Evolutionary conservation across 2,329 filamentous ascomycete genomes (phyloP).

Genomic region (Colletotrichum theobromicola): DNA sequence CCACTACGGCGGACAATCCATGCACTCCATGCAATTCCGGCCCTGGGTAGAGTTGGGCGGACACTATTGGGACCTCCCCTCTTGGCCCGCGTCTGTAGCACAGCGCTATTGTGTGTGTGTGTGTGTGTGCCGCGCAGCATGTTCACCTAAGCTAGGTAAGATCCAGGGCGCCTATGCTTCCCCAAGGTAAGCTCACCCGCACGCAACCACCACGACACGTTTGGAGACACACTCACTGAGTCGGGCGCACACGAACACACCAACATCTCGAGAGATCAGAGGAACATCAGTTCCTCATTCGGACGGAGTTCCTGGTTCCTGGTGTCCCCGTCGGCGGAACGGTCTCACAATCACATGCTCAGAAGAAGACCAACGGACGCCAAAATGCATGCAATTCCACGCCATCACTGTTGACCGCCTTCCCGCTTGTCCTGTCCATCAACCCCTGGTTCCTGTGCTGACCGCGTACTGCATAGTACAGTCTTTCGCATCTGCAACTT

Average conservation of each 20-base stretch:
- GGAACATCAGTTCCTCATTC: conserved; percentile 1
- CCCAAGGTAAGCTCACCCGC: background rate
- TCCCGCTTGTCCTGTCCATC: background rate
- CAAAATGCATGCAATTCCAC: background rate
- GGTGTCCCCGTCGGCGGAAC: background rate
- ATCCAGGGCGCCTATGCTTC: background rate
- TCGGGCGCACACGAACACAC: background rate
- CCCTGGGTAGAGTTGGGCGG: background rate
- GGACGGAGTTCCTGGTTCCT: conserved; percentile 20
- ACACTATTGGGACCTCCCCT: background rate
- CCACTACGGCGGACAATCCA: background rate
- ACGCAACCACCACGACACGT: background rate
- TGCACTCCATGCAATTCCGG: background rate
- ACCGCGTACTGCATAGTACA: background rate
- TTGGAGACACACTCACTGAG: background rate
- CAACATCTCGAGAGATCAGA: background rate
- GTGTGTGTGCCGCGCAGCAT: background rate
- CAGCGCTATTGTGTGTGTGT: background rate
- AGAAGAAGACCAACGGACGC: background rate
- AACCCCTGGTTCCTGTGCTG: background rate
- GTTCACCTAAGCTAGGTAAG: too few species aligned
- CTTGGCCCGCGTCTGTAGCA: background rate
- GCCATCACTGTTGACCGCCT: background rate
- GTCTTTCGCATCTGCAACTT: background rate
- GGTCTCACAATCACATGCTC: conserved; percentile 12